phyloP scores from a whole-genome alignment of 345 rosid genomes.

The Euphorbia tirucalli region DNA sequence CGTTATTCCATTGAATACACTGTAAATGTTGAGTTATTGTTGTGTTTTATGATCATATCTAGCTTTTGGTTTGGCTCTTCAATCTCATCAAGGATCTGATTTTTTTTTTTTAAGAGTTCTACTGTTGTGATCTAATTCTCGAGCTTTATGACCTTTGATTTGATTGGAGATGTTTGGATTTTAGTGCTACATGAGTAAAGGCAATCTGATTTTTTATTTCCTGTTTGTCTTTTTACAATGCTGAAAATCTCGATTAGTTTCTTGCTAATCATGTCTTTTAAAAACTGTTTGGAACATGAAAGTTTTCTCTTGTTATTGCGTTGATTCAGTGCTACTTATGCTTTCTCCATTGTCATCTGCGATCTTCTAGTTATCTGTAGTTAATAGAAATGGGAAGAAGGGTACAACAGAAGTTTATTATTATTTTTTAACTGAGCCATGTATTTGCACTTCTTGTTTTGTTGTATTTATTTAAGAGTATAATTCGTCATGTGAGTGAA shows the following conservation, averaged over 20 bases:
- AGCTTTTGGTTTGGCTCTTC: neutral
- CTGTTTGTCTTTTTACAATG: neutral
- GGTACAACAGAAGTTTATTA: neutral
- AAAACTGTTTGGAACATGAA: too few species aligned
- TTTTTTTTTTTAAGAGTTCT: neutral
- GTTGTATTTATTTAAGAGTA: neutral
- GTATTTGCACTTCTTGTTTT: neutral
- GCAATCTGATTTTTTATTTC: neutral
- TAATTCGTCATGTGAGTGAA: neutral
- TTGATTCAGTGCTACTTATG: neutral
- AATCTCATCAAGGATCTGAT: neutral
- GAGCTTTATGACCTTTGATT: neutral
- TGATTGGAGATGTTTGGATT: too few species aligned
- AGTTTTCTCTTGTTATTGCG: neutral
- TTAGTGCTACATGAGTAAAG: neutral
- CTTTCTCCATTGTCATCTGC: neutral
- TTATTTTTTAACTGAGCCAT: neutral
- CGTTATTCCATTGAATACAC: neutral
- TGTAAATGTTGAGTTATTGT: neutral
- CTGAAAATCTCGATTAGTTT: neutral
- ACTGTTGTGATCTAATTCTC: neutral
- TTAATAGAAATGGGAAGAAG: neutral
- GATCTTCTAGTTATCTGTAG: neutral
- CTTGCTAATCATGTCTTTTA: neutral
- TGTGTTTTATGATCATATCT: too few species aligned